These are phyloP conservation scores for Teratosphaeria destructans DNA, from an alignment of 2,329 filamentous ascomycete species.

Conservation along the genomic window DNA sequence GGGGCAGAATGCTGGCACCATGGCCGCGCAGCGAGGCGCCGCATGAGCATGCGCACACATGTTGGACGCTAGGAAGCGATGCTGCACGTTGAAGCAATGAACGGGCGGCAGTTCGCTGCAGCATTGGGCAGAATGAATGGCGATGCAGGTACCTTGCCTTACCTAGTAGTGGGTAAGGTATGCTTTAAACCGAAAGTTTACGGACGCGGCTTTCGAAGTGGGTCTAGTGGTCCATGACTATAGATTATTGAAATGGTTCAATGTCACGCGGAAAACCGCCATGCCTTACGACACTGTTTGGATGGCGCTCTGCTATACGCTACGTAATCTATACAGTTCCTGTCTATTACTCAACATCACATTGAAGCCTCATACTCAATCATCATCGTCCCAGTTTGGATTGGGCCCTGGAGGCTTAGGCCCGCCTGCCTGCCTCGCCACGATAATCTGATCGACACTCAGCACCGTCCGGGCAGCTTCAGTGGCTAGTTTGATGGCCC, in stretches of 20 bases:
- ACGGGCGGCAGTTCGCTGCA: slow-evolving; percentile 9
- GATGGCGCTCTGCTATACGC: not conserved
- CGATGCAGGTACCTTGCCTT: too few species aligned
- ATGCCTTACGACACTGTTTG: not conserved
- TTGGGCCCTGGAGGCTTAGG: slow-evolving; percentile 95
- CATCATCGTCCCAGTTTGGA: slow-evolving; percentile 62
- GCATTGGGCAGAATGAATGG: slow-evolving; percentile 5
- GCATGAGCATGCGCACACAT: not conserved
- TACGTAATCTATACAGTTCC: not conserved
- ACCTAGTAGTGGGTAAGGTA: not conserved
- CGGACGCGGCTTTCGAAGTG: not conserved
- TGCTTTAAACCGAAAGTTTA: not conserved
- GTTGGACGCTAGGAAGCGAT: not conserved
- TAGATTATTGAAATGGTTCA: not conserved
- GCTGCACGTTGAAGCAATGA: slow-evolving; percentile 1
- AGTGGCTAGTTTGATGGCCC: slow-evolving; percentile 94
- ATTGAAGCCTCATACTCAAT: not conserved
- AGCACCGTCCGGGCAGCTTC: slow-evolving; percentile 89
- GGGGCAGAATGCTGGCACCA: not conserved
- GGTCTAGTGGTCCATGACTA: not conserved
- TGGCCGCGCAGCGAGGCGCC: not conserved
- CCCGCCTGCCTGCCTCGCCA: slow-evolving; percentile 90
- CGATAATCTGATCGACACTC: slow-evolving; percentile 97
- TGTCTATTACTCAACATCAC: not conserved
- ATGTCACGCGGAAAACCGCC: not conserved